Percentiles rank a stretch among this genome's conserved stretches.
These are phyloP conservation scores for Viridothelium virens DNA, from an alignment of 495 filamentous ascomycete species.

Conservation along the genomic window DNA sequence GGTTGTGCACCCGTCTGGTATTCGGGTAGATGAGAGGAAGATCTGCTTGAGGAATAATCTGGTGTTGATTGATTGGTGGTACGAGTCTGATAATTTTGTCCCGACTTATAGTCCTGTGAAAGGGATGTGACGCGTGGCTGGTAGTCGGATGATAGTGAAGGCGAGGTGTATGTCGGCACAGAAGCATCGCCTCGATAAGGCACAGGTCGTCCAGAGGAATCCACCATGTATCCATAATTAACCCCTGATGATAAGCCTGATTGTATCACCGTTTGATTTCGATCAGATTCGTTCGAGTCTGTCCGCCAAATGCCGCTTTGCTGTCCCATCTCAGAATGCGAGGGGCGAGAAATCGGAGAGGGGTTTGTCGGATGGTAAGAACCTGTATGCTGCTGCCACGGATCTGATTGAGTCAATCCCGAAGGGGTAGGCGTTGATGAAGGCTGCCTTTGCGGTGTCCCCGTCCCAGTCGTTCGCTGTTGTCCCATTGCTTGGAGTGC, in stretches of 20 bases:
- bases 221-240: slow-evolving; percentile 10
- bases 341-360: slow-evolving; percentile 9
- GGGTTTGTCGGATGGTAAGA: slow-evolving; percentile 1
- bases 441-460: not conserved
- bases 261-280: not conserved
- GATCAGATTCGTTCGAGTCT: slow-evolving; percentile 2
- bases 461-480: not conserved
- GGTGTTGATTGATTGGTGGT: not conserved
- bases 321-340: slow-evolving; percentile 4
- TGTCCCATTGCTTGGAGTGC: slow-evolving; percentile 3
- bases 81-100: slow-evolving; percentile 1
- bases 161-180: not conserved
- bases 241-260: not conserved
- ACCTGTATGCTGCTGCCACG: not conserved
- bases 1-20: not conserved
- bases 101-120: not conserved
- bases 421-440: slow-evolving; percentile 7
- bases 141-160: slow-evolving; percentile 8
- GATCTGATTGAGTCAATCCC: not conserved
- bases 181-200: slow-evolving; percentile 6
- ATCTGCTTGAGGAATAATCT: slow-evolving; percentile 6
- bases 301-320: slow-evolving; percentile 3
- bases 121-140: slow-evolving; percentile 2
- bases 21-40: slow-evolving; percentile 3
- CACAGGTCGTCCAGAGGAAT: not conserved